Conservation (phyloP, 140 eudicot species). For the Cichorium intybus region DNA sequence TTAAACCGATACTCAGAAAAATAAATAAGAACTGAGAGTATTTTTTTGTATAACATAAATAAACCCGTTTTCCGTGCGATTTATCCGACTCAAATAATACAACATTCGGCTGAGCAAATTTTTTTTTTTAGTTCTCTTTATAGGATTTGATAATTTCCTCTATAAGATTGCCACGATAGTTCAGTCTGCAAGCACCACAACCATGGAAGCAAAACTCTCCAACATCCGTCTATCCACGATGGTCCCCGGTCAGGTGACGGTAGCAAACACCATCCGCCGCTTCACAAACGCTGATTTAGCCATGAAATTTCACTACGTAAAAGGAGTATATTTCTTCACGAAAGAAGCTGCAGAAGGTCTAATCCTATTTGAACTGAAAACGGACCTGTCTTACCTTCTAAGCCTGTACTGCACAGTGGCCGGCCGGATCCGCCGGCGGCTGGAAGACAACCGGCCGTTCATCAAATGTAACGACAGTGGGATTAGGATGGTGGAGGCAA, state of each 20-base stretch:
- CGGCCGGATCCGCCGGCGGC: constrained; percentile 46
- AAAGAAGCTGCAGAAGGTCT: constrained; percentile 33
- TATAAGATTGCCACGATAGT: background rate
- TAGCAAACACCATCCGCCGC: constrained; percentile 31
- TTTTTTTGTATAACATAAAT: too few species aligned
- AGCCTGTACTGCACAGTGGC: constrained; percentile 24
- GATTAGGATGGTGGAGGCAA: constrained; percentile 52
- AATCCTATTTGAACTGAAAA: constrained; percentile 28
- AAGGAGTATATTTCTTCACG: constrained; percentile 43
- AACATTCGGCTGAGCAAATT: too few species aligned
- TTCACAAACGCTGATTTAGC: constrained; percentile 42
- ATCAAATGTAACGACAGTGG: constrained; percentile 65
- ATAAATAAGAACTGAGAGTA: too few species aligned
- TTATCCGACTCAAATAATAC: too few species aligned
- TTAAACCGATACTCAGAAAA: too few species aligned
- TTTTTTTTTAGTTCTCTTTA: background rate
- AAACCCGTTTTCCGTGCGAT: too few species aligned
- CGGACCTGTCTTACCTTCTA: constrained; percentile 35
- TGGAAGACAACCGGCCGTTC: constrained; percentile 29
- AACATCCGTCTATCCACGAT: constrained; percentile 47
- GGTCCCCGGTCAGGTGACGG: constrained; percentile 49
- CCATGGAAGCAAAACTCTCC: constrained; percentile 13
- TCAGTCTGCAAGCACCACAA: background rate
- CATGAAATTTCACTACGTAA: constrained; percentile 59
- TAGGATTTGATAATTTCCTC: background rate